Evolutionary conservation across 371 early-diverging fungal species (phyloP), one percentile per base, ranked within the genome.

Genomic region (Haplosporangium sp.): DNA sequence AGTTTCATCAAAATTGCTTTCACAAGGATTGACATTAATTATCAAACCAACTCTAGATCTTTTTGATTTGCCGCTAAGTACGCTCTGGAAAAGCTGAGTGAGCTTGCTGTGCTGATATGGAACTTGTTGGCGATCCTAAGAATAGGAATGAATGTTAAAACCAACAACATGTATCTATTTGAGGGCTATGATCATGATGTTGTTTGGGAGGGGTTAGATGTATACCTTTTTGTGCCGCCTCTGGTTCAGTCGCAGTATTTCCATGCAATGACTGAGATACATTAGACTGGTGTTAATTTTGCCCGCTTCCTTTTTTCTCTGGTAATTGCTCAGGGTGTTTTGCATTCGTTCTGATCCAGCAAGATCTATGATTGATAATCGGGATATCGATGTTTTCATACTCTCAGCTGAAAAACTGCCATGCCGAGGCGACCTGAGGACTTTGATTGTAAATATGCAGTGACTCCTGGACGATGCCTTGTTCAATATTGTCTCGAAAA

Each of bases 311-410:
- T 93, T 94, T 65, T 95, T 84, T 50, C 96, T 84, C 58, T 95
- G 95, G 1, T 97, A 97, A 0, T 90, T 87, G 47, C 91, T 94
- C 0, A 90, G 85, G 4, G 98, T 96, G 71, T 92, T 92, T 50
- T 90, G 85, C 50, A 94, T 89, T 60, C 99, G 88, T 84, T 99
- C 99, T 35, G 93, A 93, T 17, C 99, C 99, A 19, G 99, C 99
- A 67, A 99, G 77, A 84, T 99, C 99, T 15, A 99, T 97, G 64
- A 99, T 88, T 3, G 91, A 92, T 62, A 97, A 65, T 27, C 88
- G 86, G 3, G 89, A 89, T 11, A 90, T 84, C 0, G 85, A 86
- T 6, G 86, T 72, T 38, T 72, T 67, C 9, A 90, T 89, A 47
- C 89, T 87, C 13, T 89, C 84, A 1, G 86, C 86, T 56, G 86